Percentiles rank a stretch among this genome's conserved stretches.
phyloP scores from a whole-genome alignment of 768 basidiomycete species.

The Trametes maxima region DNA sequence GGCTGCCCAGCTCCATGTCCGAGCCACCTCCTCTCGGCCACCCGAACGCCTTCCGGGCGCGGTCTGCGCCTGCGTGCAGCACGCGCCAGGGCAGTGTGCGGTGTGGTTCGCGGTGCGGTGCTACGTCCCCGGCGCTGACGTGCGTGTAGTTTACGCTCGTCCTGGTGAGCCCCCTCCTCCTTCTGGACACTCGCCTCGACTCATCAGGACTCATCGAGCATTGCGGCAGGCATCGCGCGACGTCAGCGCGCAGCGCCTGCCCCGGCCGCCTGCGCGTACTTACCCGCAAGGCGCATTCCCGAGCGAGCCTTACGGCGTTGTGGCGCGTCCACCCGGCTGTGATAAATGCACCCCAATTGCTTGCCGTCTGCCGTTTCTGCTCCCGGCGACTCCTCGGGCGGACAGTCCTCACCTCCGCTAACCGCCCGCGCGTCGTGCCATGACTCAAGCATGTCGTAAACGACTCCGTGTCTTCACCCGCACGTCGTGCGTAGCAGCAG shows the following conservation, averaged over 20 bases:
- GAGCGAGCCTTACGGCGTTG: slow-evolving; percentile 6
- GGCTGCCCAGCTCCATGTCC: no score
- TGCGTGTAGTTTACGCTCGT: neutral
- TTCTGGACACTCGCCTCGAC: neutral
- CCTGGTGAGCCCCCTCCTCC: neutral
- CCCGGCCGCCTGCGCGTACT: neutral
- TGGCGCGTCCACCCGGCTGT: slow-evolving; percentile 11
- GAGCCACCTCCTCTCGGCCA: no score
- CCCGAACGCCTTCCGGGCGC: neutral
- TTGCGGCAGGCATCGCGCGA: neutral
- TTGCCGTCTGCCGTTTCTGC: neutral
- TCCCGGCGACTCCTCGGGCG: neutral
- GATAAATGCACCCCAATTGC: slow-evolving; percentile 12
- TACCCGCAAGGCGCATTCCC: slow-evolving; percentile 2
- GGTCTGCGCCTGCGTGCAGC: neutral
- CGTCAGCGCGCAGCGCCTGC: neutral
- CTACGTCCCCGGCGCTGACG: slow-evolving; percentile 3
- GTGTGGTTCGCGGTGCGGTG: slow-evolving; percentile 6
- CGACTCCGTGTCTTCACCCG: neutral
- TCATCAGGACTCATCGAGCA: neutral
- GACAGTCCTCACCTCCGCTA: neutral
- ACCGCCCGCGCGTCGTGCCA: neutral
- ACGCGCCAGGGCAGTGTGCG: slow-evolving; percentile 5
- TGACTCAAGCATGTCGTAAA: slow-evolving; percentile 22
- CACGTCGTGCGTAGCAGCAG: neutral